Conservation (phyloP, 768 basidiomycete genomes). For the Tricholomella constricta region DNA sequence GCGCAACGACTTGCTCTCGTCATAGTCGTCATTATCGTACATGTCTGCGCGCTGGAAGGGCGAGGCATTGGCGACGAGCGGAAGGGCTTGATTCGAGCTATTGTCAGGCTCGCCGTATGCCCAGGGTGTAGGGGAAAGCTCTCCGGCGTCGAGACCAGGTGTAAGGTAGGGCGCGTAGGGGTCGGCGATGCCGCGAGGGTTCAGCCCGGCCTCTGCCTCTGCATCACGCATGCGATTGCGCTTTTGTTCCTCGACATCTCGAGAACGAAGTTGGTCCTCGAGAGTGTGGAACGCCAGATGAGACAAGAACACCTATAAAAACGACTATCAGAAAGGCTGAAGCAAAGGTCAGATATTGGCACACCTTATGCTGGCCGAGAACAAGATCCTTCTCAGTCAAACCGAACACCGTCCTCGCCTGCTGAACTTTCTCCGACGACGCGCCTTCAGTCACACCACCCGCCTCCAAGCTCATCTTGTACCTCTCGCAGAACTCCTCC, state of each 20-base stretch:
- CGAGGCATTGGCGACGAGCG: slow-evolving; percentile 81
- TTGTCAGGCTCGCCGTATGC: slow-evolving; percentile 53
- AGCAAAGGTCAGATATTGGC: slow-evolving; percentile 15
- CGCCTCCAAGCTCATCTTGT: slow-evolving; percentile 63
- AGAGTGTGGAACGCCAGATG: slow-evolving; percentile 84
- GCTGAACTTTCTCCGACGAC: slow-evolving; percentile 60
- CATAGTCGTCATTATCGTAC: slow-evolving; percentile 73
- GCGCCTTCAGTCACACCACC: slow-evolving; percentile 62
- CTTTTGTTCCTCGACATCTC: slow-evolving; percentile 86
- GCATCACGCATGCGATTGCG: slow-evolving; percentile 76
- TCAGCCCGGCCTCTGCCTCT: slow-evolving; percentile 70
- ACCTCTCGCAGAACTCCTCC: slow-evolving; percentile 84
- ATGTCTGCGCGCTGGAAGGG: slow-evolving; percentile 77
- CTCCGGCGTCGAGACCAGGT: slow-evolving; percentile 46
- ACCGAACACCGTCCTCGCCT: slow-evolving; percentile 55
- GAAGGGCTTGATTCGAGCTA: slow-evolving; percentile 70
- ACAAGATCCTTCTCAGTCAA: slow-evolving; percentile 74
- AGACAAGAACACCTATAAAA: slow-evolving; percentile 79
- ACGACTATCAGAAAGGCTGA: background rate
- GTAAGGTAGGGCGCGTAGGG: slow-evolving; percentile 79
- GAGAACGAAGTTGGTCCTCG: slow-evolving; percentile 82
- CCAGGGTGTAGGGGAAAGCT: slow-evolving; percentile 31
- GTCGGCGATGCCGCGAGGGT: slow-evolving; percentile 56
- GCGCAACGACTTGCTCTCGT: slow-evolving; percentile 70
- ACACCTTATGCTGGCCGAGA: slow-evolving; percentile 81